Base-by-base conservation (phyloP, 352 stramenopile genomes). In the Globisporangium canariense region DNA sequence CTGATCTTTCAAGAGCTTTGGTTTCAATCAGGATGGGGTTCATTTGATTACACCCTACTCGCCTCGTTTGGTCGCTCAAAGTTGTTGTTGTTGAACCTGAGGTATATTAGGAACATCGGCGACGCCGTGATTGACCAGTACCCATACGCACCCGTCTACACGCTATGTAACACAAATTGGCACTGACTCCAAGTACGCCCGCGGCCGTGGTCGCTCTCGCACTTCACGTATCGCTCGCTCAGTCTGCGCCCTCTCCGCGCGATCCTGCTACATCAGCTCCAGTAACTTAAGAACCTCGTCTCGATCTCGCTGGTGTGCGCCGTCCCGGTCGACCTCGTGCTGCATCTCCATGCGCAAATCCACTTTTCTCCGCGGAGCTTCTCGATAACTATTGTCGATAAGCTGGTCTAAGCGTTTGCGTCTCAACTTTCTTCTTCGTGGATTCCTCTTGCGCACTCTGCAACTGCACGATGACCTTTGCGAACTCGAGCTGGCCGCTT, bases 261-360 rank as follows among this genome's bases (percentile, higher is more conserved):
- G n/a, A n/a, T 65, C 59, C 13, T 45, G 34, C 22, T 34, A 34
- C 13, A 65, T 34, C 16, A 41, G 40, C 40, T 54, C 28, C 1
- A 40, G 1, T n/a, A 28, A 0, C 3, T 50, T 13, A 2, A 6
- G 45, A 34, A 55, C 20, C 10, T 41, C 30, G 2, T 55, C 38
- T 28, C 60, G 41, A 22, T 55, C 51, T 5, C 25, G 18, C n/a
- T 28, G 7, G 45, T n/a, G 18, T 28, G 45, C n/a, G 25, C 28
- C n/a, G 16, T 28, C 18, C 18, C 14, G 40, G 40, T 6, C 2
- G 2, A 16, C 38, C 38, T 66, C 40, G 8, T 36, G 18, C 30
- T 62, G 41, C 16, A 28, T 59, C 22, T 50, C 30, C 38, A n/a
- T 57, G 40, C 36, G 36, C 36, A 3, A 41, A 7, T 46, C 40